These are phyloP conservation scores for Corymbia citriodora DNA, from an alignment of 441 rosid genomes.

Conservation along the genomic window DNA sequence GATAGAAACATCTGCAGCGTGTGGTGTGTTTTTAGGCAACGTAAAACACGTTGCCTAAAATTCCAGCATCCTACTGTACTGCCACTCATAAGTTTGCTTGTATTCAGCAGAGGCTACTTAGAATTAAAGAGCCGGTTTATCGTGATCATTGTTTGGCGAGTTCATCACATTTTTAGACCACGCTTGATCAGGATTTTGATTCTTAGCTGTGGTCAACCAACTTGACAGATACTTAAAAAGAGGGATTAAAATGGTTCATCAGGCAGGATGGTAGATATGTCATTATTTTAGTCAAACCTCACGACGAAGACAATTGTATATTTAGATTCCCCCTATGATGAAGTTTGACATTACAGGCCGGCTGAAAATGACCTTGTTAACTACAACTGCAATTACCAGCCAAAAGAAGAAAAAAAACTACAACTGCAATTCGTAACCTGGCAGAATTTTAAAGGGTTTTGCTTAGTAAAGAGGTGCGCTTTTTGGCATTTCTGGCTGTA, in stretches of 20 bases:
- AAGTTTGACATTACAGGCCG: background rate
- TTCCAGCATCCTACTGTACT: background rate
- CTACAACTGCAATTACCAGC: background rate
- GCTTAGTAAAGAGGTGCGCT: background rate
- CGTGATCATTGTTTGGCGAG: background rate
- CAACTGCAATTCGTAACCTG: background rate
- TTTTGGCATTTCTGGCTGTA: background rate
- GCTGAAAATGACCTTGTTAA: background rate
- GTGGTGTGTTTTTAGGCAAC: background rate
- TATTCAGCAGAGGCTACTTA: background rate
- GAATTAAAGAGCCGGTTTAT: background rate
- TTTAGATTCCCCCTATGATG: background rate
- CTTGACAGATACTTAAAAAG: background rate
- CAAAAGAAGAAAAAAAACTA: background rate
- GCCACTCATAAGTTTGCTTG: background rate
- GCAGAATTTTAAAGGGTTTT: background rate
- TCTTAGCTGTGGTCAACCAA: background rate
- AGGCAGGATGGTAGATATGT: background rate
- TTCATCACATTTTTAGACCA: background rate
- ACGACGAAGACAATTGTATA: background rate
- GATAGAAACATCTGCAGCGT: background rate
- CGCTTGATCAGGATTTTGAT: background rate
- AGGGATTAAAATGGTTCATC: background rate
- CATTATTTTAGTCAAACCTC: background rate
- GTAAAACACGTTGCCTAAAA: background rate